phyloP scores from a whole-genome alignment of 2,329 filamentous ascomycete genomes.

The Chaetomium sp. region DNA sequence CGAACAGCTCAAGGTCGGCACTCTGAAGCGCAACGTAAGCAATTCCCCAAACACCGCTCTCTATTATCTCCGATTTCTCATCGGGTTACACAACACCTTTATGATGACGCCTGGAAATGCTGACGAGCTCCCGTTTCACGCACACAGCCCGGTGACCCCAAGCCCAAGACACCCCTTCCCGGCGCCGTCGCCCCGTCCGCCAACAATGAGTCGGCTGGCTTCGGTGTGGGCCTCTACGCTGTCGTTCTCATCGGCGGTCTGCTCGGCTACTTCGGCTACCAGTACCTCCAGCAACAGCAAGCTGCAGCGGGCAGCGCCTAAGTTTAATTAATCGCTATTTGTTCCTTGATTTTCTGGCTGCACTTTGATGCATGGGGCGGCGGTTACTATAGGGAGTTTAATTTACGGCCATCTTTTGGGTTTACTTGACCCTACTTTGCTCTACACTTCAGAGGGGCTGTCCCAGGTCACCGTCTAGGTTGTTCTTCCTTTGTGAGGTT shows the following conservation, averaged over 20 bases:
- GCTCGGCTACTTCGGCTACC: slow-evolving; percentile 73
- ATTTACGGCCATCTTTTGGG: slow-evolving; percentile 1
- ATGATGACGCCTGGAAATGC: no score
- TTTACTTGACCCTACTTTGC: no score
- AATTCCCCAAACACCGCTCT: neutral
- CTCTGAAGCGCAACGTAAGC: slow-evolving; percentile 72
- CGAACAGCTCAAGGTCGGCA: slow-evolving; percentile 65
- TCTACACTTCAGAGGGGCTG: no score
- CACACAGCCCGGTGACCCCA: slow-evolving; percentile 66
- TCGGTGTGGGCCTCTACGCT: slow-evolving; percentile 77
- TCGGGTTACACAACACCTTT: slow-evolving; percentile 9
- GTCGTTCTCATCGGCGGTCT: slow-evolving; percentile 71
- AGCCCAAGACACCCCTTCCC: slow-evolving; percentile 53
- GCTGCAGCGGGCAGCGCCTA: slow-evolving; percentile 20
- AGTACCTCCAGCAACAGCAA: slow-evolving; percentile 64
- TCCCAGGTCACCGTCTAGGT: no score
- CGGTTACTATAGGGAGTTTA: neutral
- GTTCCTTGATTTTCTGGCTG: neutral
- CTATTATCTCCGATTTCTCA: neutral
- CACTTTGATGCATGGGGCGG: neutral
- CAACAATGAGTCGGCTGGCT: slow-evolving; percentile 43
- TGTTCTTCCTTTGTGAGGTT: no score
- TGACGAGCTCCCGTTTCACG: no score
- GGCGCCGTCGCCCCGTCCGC: slow-evolving; percentile 45
- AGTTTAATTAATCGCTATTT: neutral